Conservation (phyloP, 345 rosid species). For the Limnanthes douglasii region DNA sequence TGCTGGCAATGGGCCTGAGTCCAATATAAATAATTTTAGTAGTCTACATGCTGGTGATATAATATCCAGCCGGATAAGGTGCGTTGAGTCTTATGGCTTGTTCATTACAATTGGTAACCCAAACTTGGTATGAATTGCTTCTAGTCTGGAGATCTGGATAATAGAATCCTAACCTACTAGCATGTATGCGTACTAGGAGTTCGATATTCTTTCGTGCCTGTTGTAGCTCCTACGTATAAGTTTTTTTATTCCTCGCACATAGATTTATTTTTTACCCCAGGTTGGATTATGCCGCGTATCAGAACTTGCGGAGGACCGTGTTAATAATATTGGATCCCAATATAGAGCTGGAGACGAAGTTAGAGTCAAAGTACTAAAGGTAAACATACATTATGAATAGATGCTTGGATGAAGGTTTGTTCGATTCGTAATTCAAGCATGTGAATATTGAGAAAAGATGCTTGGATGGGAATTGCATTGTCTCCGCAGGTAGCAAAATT, state of each 20-base stretch:
- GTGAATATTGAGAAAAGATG: no score
- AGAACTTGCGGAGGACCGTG: conserved; percentile 51
- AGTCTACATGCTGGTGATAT: conserved; percentile 42
- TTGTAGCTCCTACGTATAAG: conserved; percentile 1
- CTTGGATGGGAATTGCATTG: no score
- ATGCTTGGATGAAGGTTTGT: no score
- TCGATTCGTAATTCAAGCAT: no score
- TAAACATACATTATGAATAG: no score
- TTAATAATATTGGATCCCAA: conserved; percentile 37
- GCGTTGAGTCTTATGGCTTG: conserved; percentile 73
- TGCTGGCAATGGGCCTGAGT: conserved; percentile 23
- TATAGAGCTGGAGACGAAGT: conserved; percentile 70
- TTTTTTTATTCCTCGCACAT: background rate
- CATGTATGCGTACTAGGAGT: no score
- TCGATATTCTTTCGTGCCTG: conserved; percentile 1
- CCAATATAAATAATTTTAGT: conserved; percentile 35
- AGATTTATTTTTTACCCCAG: conserved; percentile 21
- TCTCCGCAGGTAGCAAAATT: no score
- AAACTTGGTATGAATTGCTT: conserved; percentile 65
- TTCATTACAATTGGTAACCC: conserved; percentile 48
- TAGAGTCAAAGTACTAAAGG: conserved; percentile 76
- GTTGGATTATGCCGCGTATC: conserved; percentile 90
- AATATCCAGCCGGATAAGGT: conserved; percentile 52
- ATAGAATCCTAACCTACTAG: no score
- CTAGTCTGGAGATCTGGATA: background rate